A percentile compares a stretch with the other conserved stretches of the same genome.
These are phyloP conservation scores for Ulota crispa DNA, from an alignment of 225 moss, liverwort and hornwort genomes.

Conservation along the genomic window DNA sequence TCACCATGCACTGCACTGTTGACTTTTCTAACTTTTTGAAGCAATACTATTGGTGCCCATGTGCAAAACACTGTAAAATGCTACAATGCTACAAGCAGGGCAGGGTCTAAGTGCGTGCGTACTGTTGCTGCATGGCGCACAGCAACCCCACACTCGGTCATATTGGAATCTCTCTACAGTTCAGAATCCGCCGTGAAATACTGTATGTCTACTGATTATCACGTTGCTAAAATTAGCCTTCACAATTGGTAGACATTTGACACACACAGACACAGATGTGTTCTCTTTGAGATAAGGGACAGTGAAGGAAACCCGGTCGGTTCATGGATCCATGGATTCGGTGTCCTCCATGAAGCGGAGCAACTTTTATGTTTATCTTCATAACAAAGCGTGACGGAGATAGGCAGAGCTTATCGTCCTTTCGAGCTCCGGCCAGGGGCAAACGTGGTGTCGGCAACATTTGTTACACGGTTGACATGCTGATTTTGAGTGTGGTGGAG, in stretches of 20 bases:
- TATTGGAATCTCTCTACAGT: not conserved
- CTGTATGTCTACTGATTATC: no score
- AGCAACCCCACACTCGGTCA: not conserved
- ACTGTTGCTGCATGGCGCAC: not conserved
- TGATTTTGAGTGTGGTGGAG: not conserved
- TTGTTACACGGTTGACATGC: not conserved
- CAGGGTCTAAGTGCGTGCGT: no score
- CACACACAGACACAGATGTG: not conserved
- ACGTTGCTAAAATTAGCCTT: not conserved
- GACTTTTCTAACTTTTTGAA: no score
- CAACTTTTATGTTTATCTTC: constrained; percentile 3
- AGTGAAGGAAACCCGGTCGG: not conserved
- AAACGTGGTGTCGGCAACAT: not conserved
- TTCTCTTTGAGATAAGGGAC: not conserved
- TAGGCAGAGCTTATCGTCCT: constrained; percentile 4
- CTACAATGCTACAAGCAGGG: no score
- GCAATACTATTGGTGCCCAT: no score
- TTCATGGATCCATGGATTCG: not conserved
- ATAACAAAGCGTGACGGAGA: not conserved
- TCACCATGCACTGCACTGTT: no score
- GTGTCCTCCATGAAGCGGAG: not conserved
- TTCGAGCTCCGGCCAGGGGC: not conserved
- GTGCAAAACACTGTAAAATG: no score
- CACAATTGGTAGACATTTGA: not conserved
- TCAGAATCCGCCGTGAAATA: not conserved